Base-by-base conservation (phyloP, 768 basidiomycete species). In the Stropharia rugosoannulata region DNA sequence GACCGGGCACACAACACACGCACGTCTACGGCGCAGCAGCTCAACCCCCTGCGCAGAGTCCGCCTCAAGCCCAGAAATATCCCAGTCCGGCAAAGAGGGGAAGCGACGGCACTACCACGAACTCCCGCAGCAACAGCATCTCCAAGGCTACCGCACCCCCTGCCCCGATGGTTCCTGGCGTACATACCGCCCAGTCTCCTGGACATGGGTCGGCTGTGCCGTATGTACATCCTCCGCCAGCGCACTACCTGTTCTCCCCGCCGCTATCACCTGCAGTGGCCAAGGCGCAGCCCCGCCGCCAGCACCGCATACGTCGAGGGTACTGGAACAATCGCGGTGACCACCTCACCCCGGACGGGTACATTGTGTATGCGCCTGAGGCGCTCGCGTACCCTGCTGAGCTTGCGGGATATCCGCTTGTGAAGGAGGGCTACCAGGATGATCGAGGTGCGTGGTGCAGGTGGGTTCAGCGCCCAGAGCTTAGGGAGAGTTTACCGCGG, bases 291-390 rank as follows among this genome's bases (percentile, higher is more conserved):
- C 50, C 51, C 64, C 13, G 56, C 63, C 54, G 69, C 69, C 43
- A 73, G 72, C 11, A 57, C 57, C 71, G 75, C 55, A 50, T 74
- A 8, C 84, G 87, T 16, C 69, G 70, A 35, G 89, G 89, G 1
- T 83, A 73, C 60, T 91, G 89, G 89, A 91, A 91, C 60, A 65
- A 78, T n/a, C 82, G 88, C 1, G 89, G 89, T 0, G 89, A 91
- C 65, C 82, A 89, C 60, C 76, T 87, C 48, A 86, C 84, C 18
- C 50, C 66, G 18, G 69, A 73, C 16, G 76, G 77, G 45, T 85
- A 72, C 61, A 74, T 89, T 59, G 87, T 91, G 29, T 89, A 85
- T 54, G 87, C 86, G 7, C 89, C 89, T 1, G 68, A 66, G 0
- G 68, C 75, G 7, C 66, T 69, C 44, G 76, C 78, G n/a, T 84